These are phyloP conservation scores for Grosmannia clavigera DNA, from an alignment of 2,329 filamentous ascomycete species.

Conservation along the genomic window DNA sequence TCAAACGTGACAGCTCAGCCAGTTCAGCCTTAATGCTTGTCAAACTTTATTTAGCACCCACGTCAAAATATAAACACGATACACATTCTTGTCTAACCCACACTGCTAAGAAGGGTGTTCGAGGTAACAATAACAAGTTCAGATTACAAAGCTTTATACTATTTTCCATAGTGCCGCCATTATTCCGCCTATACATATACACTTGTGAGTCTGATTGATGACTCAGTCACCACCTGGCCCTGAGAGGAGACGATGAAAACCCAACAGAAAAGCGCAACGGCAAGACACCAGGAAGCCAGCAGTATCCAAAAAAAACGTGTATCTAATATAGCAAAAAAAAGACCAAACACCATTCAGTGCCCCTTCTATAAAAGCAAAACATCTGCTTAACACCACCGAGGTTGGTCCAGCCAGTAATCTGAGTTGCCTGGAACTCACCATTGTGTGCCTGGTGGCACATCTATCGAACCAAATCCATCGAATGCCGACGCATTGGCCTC, in stretches of 20 bases:
- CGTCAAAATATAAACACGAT: too few species aligned
- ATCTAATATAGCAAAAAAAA: background rate
- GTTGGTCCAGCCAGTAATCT: background rate
- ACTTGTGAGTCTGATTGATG: background rate
- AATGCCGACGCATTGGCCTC: slow-evolving; percentile 7
- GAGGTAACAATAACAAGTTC: too few species aligned
- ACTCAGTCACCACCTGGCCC: background rate
- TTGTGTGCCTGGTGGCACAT: background rate
- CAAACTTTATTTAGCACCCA: too few species aligned
- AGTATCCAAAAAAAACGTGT: background rate
- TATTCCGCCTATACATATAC: background rate
- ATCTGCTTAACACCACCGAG: background rate
- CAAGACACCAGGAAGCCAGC: background rate
- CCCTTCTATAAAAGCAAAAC: background rate
- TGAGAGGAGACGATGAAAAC: background rate
- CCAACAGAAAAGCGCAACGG: background rate
- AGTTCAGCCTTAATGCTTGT: too few species aligned
- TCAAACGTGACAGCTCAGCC: too few species aligned
- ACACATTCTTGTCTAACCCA: too few species aligned
- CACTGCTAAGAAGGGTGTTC: too few species aligned
- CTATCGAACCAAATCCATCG: slow-evolving; percentile 8
- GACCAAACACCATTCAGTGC: background rate
- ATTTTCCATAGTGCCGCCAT: background rate
- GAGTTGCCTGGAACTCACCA: background rate
- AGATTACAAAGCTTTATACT: too few species aligned